Evolutionary conservation across 257 asterid genomes (phyloP), one percentile per base, ranked within the genome.

Genomic region (Thymus mandschuricus): DNA sequence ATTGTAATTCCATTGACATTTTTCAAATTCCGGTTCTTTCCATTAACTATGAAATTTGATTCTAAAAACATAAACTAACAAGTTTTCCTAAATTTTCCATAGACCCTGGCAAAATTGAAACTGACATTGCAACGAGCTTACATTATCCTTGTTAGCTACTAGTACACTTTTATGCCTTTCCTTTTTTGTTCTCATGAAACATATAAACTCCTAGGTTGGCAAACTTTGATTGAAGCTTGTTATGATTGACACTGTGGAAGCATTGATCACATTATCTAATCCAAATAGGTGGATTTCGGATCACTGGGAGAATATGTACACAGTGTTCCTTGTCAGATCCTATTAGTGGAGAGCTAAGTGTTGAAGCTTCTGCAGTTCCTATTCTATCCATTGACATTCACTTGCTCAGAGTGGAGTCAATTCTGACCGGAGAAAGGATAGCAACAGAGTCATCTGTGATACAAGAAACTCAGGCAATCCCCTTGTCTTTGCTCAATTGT

Each of bases 381-480:
- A 82, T 92, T 73, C 80, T 71, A 73, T 90, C 97, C 75, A 88
- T 92, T 64, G 97, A 92, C 79, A 75, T 92, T 71, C 88, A 89
- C 83, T 78, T 92, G 80, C 76, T 89, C 49, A 81, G 96, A 27
- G 89, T 89, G 73, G 98, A 92, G 85, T 92, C 98, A 58, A 86
- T 92, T 77, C 82, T 92, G 88, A 66, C 79, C 65, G 98, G 96
- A 21, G 96, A 92, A 75, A 88, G 76, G 69, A 87, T 92, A 72
- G 91, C 89, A 41, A 86, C 95, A 3, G 98, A 92, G 83, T 77
- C 88, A 60, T 78, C 95, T 61, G 66, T 82, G 79, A 80, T 90
- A 71, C 98, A 92, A 76, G 84, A 92, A 80, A 92, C 92, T 74
- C 98, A 90, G 98, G 98, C 86, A 85, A 60, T 82, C 60, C 74